These are phyloP conservation scores for Medicago arabica DNA, from an alignment of 306 rosid species.

Conservation along the genomic window DNA sequence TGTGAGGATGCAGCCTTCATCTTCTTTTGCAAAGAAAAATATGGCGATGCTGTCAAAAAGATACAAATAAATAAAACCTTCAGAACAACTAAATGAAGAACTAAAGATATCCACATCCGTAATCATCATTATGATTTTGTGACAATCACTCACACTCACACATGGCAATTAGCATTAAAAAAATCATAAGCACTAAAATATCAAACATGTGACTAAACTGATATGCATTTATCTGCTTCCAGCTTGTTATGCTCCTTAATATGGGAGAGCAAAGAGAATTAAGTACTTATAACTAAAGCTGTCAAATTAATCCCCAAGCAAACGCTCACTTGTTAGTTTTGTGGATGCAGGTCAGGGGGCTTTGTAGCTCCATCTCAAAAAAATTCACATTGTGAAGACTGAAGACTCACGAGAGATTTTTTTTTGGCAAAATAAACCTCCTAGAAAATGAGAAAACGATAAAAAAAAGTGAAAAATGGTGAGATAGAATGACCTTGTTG, in stretches of 20 bases:
- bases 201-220: slow-evolving; percentile 28
- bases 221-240: slow-evolving; percentile 21
- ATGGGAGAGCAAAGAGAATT: neutral
- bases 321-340: too few species aligned
- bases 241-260: slow-evolving; percentile 14
- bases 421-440: too few species aligned
- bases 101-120: slow-evolving; percentile 7
- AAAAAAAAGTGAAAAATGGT: neutral
- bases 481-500: neutral
- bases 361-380: too few species aligned
- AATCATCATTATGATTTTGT: neutral
- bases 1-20: slow-evolving; percentile 71
- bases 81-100: slow-evolving; percentile 37
- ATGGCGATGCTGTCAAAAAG: slow-evolving; percentile 73
- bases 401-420: too few species aligned
- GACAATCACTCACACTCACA: neutral
- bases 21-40: slow-evolving; percentile 93
- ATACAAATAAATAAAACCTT: slow-evolving; percentile 39
- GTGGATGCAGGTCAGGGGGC: too few species aligned
- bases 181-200: neutral
- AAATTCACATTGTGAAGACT: too few species aligned
- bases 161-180: neutral
- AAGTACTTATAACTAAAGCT: neutral
- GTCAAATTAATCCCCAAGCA: too few species aligned
- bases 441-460: too few species aligned